These are phyloP conservation scores for Pisolithus tinctorius DNA, from an alignment of 768 basidiomycete species.

Conservation along the genomic window DNA sequence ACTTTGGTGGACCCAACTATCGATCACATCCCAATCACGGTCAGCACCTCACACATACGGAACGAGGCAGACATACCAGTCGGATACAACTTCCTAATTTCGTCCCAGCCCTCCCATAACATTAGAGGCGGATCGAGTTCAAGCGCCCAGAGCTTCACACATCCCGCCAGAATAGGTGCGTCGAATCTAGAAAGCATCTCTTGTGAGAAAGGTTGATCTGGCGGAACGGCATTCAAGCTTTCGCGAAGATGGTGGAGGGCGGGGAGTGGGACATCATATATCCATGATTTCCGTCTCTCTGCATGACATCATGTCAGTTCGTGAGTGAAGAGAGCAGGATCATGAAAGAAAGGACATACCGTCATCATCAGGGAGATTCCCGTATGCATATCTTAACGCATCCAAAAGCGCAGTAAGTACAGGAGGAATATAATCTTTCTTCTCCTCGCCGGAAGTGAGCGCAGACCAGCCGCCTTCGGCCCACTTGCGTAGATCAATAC, in stretches of 20 bases:
- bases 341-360: conserved; percentile 36
- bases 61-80: conserved; percentile 31
- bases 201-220: conserved; percentile 36
- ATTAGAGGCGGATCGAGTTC: conserved; percentile 85
- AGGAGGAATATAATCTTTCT: conserved; percentile 62
- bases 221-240: conserved; percentile 66
- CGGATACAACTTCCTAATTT: conserved; percentile 83
- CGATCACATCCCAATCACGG: not conserved
- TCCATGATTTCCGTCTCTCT: conserved; percentile 90
- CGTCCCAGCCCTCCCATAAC: conserved; percentile 89
- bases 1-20: conserved; percentile 47
- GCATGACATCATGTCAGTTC: conserved; percentile 1
- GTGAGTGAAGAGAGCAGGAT: not conserved
- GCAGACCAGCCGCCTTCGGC: conserved; percentile 74
- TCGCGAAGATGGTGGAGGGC: conserved; percentile 84
- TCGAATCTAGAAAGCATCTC: conserved; percentile 72
- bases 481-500: conserved; percentile 89
- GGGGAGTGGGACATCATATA: conserved; percentile 86
- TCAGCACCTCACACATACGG: not conserved
- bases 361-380: conserved; percentile 49
- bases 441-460: conserved; percentile 46
- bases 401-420: conserved; percentile 63
- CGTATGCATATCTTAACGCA: conserved; percentile 59
- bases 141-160: conserved; percentile 84
- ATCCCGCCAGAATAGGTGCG: conserved; percentile 77